Evolutionary conservation across 257 asterid species (phyloP).

Genomic region (Solanum ahanhuiri): DNA sequence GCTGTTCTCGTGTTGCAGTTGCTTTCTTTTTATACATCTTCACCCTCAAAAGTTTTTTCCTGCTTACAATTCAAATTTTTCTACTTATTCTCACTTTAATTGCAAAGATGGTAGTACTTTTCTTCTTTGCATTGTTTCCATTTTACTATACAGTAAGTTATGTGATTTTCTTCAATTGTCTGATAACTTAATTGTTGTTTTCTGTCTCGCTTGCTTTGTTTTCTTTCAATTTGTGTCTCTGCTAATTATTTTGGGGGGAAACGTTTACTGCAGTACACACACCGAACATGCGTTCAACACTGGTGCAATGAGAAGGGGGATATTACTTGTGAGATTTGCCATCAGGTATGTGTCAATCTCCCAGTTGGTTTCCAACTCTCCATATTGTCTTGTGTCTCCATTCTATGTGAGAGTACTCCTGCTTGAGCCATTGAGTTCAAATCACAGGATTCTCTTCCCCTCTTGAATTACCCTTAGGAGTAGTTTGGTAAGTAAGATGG

Average conservation of each 20-base stretch:
- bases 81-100: neutral
- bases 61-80: neutral
- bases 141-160: neutral
- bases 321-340: slow-evolving; percentile 91
- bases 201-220: neutral
- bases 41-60: neutral
- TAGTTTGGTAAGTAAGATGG: neutral
- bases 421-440: neutral
- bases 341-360: slow-evolving; percentile 44
- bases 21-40: neutral
- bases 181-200: neutral
- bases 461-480: neutral
- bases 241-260: neutral
- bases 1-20: neutral
- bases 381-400: neutral
- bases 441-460: neutral
- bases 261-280: slow-evolving; percentile 72
- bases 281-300: slow-evolving; percentile 89
- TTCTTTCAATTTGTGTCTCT: slow-evolving; percentile 1
- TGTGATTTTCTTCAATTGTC: neutral
- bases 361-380: neutral
- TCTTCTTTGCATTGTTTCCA: neutral
- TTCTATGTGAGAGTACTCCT: neutral
- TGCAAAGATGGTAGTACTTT: neutral
- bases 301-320: slow-evolving; percentile 99